Evolutionary conservation across 2,329 filamentous ascomycete species (phyloP).

Genomic region (Colletotrichum orchidophilum): DNA sequence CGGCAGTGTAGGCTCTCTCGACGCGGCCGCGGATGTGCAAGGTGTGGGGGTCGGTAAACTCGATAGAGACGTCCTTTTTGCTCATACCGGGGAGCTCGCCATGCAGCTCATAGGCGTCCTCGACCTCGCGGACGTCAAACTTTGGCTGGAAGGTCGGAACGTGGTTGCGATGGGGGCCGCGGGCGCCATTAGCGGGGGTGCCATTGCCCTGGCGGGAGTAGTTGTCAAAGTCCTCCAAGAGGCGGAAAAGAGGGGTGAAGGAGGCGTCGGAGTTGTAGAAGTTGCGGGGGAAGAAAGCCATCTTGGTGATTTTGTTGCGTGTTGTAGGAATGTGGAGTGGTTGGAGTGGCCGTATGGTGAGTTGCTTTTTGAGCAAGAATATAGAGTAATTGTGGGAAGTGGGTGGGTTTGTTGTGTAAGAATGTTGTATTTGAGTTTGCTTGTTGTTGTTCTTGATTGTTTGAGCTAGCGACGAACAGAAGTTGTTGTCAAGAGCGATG

Average conservation of each 20-base stretch:
- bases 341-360: not conserved
- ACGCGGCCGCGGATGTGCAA: constrained; percentile 75
- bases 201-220: constrained; percentile 54
- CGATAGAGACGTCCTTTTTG: constrained; percentile 78
- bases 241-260: constrained; percentile 70
- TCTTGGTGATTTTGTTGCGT: constrained; percentile 49
- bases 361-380: not conserved
- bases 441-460: constrained; percentile 39
- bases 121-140: constrained; percentile 81
- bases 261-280: constrained; percentile 59
- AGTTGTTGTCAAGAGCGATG: constrained; percentile 25
- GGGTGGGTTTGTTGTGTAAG: not conserved
- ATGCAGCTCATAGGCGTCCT: constrained; percentile 76
- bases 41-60: constrained; percentile 81
- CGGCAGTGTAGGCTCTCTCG: constrained; percentile 70
- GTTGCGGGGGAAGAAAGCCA: constrained; percentile 68
- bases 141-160: constrained; percentile 74
- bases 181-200: constrained; percentile 35
- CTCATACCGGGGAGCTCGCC: constrained; percentile 82
- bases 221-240: constrained; percentile 71
- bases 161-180: constrained; percentile 38
- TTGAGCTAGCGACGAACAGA: constrained; percentile 40
- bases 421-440: not conserved
- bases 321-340: constrained; percentile 1
- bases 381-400: not conserved